A percentile compares a stretch with the other conserved stretches of the same genome.
Evolutionary conservation across 345 rosid species (phyloP).

Genomic region (Eucalyptus paniculata): DNA sequence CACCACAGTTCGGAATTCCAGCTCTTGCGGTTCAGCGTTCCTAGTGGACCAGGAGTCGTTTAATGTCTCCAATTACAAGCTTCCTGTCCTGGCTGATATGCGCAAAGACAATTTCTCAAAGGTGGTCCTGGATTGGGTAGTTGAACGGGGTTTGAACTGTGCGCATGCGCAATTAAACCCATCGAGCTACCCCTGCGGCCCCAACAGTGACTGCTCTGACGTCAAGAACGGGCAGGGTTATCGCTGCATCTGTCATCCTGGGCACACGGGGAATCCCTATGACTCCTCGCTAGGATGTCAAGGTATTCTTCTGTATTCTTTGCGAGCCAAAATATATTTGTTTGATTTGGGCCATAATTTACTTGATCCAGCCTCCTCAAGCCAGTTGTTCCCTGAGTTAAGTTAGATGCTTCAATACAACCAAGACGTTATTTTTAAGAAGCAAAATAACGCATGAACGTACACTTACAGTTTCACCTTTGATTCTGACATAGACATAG

Average conservation of each 20-base stretch:
- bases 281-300: accelerated
- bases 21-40: too few species aligned
- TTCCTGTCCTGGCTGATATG: too few species aligned
- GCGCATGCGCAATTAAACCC: accelerated
- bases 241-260: not conserved
- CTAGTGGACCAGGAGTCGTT: too few species aligned
- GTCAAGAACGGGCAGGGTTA: accelerated
- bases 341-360: too few species aligned
- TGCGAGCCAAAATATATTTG: not conserved
- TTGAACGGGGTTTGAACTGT: accelerated
- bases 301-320: not conserved
- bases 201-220: not conserved
- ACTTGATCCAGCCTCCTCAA: not conserved
- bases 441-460: accelerated
- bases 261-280: not conserved
- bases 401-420: not conserved
- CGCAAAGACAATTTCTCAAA: too few species aligned
- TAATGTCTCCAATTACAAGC: too few species aligned
- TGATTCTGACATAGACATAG: not conserved
- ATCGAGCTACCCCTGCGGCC: not conserved
- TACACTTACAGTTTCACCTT: not conserved
- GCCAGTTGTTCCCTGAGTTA: too few species aligned
- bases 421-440: not conserved
- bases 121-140: not conserved
- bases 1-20: accelerated